Evolutionary conservation across 1,284 basidiomycete genomes (phyloP).

Genomic region (Xerocomus amazonicus): DNA sequence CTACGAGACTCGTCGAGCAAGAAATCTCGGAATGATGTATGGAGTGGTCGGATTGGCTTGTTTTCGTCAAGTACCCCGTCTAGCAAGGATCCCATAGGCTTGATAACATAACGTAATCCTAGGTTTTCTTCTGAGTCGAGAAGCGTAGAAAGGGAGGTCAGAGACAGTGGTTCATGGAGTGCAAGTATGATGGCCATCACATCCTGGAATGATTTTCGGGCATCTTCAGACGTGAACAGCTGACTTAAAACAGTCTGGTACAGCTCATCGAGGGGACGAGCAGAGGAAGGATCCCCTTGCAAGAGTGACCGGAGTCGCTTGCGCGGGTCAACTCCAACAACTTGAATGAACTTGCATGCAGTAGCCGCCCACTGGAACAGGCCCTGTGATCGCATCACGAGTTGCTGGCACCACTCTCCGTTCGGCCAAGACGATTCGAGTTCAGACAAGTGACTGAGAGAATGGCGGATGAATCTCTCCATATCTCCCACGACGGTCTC

Average conservation of each 20-base stretch:
- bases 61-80: neutral
- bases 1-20: conserved; percentile 3
- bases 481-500: neutral
- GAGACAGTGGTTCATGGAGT: conserved; percentile 4
- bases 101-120: neutral
- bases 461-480: neutral
- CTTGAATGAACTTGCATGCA: no score
- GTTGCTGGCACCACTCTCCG: neutral
- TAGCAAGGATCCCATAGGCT: conserved; percentile 4
- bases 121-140: neutral
- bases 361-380: neutral
- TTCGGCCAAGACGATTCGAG: neutral
- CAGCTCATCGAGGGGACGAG: neutral
- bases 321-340: neutral
- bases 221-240: neutral
- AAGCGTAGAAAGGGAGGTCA: neutral
- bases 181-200: conserved; percentile 4
- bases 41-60: neutral
- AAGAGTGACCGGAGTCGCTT: neutral
- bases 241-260: neutral
- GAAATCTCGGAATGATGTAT: conserved; percentile 4
- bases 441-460: neutral
- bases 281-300: no score
- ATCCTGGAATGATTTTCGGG: neutral
- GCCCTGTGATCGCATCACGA: neutral